Base-by-base conservation (phyloP, 352 stramenopile species). In the Globisporangium irregulare region DNA sequence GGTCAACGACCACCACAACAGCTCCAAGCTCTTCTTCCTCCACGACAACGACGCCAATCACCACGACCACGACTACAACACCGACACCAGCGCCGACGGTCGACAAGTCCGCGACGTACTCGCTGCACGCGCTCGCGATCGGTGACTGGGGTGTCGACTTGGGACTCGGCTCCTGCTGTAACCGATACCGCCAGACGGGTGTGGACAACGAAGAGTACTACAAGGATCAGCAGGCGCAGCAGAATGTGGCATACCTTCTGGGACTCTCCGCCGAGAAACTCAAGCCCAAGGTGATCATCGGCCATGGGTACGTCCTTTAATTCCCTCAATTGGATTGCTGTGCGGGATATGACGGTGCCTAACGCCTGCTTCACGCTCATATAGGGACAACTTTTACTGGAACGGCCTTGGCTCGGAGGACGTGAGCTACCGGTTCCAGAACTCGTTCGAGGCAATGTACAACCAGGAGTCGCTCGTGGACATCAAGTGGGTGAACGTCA, bases 361-460 rank as follows among this genome's bases (percentile, higher is more conserved):
- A 18, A 43, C 12, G 1, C 22, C 54, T 41, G 9, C 6, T 48
- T 3, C 24, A n/a, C 27, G 0, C 9, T 12, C 18, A 46, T 10
- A n/a, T 54, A 87, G 78, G 8, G 78, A 87, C 56, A 89, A 78
- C 60, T 84, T 91, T 55, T 92, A 92, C 67, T 91, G 84, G 84
- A 89, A 91, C 43, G 82, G 84, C 1, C 62, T 92, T 1, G 84
- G 82, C 24, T 84, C 84, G 9, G 75, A 88, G 22, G 84, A 91
- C 67, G 79, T 86, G 0, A 74, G 73, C 24, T 89, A 91, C 68
- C 81, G 82, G 12, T 91, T 93, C 59, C 63, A 78, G 8, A 87
- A 81, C 62, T 81, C 79, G 32, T 91, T 91, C 38, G 85, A 93
- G 68, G 67, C 64, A 55, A 86, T 87, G 69, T 91, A 93, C 73